Evolutionary conservation across 192 early-diverging fungal species (phyloP).

Genomic region (Dissophora ornata): DNA sequence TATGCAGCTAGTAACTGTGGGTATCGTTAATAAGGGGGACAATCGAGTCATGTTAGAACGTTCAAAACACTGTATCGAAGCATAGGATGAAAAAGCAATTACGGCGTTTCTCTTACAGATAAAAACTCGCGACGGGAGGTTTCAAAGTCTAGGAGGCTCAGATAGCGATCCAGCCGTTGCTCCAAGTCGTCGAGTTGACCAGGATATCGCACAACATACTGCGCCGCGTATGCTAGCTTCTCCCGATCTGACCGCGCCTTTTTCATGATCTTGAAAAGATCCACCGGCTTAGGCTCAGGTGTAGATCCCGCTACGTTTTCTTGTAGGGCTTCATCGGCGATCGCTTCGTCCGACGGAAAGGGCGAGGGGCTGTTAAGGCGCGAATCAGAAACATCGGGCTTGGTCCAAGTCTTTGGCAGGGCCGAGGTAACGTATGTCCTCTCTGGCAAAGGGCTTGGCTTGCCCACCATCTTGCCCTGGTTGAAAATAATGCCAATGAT

Average conservation of each 20-base stretch:
- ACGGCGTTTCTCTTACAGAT: no score
- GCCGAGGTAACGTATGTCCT: constrained; percentile 23
- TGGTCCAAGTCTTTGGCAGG: constrained; percentile 9
- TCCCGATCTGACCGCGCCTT: constrained; percentile 32
- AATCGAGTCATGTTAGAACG: no score
- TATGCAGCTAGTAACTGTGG: constrained; percentile 28
- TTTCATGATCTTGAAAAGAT: constrained; percentile 27
- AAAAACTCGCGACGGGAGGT: constrained; percentile 47
- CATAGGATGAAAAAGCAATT: no score
- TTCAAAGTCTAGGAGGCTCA: constrained; percentile 58
- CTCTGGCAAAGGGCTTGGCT: constrained; percentile 43
- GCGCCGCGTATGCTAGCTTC: constrained; percentile 22
- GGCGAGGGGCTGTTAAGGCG: constrained; percentile 8
- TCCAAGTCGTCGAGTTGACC: constrained; percentile 23
- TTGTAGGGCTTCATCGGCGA: background rate
- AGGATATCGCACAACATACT: constrained; percentile 31
- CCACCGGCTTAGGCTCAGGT: constrained; percentile 8
- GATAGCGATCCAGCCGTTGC: constrained; percentile 38
- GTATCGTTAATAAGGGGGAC: background rate
- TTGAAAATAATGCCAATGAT: no score
- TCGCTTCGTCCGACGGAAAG: background rate
- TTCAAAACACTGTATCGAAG: no score
- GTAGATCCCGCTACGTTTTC: no score
- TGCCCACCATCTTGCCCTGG: constrained; percentile 16
- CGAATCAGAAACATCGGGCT: constrained; percentile 1